Evolutionary conservation across 2,329 filamentous ascomycete species (phyloP).

Genomic region (Teratosphaeria zuluensis): DNA sequence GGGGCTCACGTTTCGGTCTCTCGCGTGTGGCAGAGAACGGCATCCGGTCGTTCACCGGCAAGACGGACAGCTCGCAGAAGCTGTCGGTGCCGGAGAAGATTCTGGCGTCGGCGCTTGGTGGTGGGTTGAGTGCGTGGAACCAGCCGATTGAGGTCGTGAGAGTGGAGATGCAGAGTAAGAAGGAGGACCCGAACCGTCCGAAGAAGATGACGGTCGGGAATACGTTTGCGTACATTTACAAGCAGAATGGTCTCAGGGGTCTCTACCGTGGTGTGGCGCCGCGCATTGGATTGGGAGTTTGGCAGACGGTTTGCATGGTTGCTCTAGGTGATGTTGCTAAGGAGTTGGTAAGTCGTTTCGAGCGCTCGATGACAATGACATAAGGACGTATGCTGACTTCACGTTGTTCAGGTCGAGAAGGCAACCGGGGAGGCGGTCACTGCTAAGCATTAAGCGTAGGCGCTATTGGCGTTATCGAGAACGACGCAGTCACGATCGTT

Average conservation of each 20-base stretch:
- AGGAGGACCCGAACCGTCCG: conserved; percentile 89
- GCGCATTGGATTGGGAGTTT: conserved; percentile 88
- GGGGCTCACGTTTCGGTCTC: conserved; percentile 92
- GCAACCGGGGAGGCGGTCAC: conserved; percentile 54
- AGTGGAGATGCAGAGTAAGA: conserved; percentile 99
- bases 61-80: conserved; percentile 64
- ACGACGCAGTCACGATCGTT: neutral
- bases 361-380: neutral
- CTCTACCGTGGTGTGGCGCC: conserved; percentile 93
- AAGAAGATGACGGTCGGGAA: conserved; percentile 98
- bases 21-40: conserved; percentile 82
- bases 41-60: conserved; percentile 69
- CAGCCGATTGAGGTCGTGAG: conserved; percentile 99
- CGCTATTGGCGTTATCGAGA: neutral
- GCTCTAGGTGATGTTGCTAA: conserved; percentile 80
- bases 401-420: conserved; percentile 19
- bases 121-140: conserved; percentile 96
- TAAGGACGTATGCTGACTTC: neutral
- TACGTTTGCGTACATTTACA: conserved; percentile 74
- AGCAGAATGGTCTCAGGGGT: conserved; percentile 76
- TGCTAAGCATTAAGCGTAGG: conserved; percentile 48
- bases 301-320: conserved; percentile 99
- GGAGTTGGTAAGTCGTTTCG: conserved; percentile 36
- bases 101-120: conserved; percentile 72
- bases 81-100: conserved; percentile 80